phyloP scores from a whole-genome alignment of 202 grass and related monocot genomes.

The Zoysia matrella region DNA sequence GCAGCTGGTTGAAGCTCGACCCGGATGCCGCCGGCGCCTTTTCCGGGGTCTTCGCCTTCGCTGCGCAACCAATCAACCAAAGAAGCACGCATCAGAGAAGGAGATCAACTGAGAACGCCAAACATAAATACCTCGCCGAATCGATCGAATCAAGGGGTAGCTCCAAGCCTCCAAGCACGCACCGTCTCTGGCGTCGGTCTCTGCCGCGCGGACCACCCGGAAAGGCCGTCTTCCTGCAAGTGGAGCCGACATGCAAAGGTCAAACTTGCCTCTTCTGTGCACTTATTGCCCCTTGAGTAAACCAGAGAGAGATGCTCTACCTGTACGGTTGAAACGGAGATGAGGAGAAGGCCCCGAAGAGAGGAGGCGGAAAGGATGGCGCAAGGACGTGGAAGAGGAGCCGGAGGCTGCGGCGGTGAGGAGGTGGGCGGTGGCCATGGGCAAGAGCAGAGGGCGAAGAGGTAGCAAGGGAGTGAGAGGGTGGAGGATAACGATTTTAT shows the following conservation, averaged over 20 bases:
- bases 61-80: conserved; percentile 45
- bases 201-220: conserved; percentile 59
- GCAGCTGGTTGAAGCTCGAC: conserved; percentile 96
- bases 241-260: conserved; percentile 35
- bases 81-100: conserved; percentile 20
- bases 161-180: not conserved
- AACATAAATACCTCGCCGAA: not conserved
- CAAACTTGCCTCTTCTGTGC: not conserved
- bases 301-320: not conserved
- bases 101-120: not conserved
- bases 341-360: conserved; percentile 33
- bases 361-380: conserved; percentile 37
- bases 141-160: not conserved
- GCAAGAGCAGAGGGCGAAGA: not conserved
- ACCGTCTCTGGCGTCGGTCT: conserved; percentile 82
- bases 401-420: conserved; percentile 25
- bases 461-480: not conserved
- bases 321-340: conserved; percentile 49
- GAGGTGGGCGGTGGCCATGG: conserved; percentile 60
- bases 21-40: conserved; percentile 63
- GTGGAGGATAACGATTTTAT: not conserved
- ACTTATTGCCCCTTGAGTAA: not conserved
- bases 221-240: conserved; percentile 60
- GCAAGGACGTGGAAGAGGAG: conserved; percentile 22
- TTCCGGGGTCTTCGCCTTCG: conserved; percentile 55